Base-by-base conservation (phyloP, 345 rosid species). In the Dipteronia dyeriana region DNA sequence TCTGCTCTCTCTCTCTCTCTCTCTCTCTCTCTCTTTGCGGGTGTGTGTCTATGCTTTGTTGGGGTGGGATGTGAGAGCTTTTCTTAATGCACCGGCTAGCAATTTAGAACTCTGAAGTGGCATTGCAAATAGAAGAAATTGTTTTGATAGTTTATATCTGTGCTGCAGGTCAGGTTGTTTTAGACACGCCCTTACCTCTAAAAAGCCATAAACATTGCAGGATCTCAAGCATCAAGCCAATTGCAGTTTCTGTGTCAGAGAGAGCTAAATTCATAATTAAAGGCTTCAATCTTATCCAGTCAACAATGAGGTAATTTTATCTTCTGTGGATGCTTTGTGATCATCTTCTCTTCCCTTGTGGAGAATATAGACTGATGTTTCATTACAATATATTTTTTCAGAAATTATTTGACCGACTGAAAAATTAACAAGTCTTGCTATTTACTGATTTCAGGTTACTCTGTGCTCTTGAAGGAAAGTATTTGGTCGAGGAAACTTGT, bases 391-490 rank as follows among this genome's bases (percentile, higher is more conserved):
- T 70, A 16, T 64, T 41, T 34, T 65, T 41, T 39, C 20, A 14
- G 73, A 67, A 38, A 19, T n/a, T 43, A 41, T 67, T 62, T 53
- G 65, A 39, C 64, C 61, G 20, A 51, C 26, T 68, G 56, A 63
- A 70, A 22, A 70, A 54, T 51, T 64, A 63, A 34, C 66, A 63
- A 69, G 60, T 79, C 63, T 25, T 54, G 3, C 39, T 62, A 22
- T 60, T 56, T 62, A 62, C 57, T 81, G 54, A 66, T 68, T 75
- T 59, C 80, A 91, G 96, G 84, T 85, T 91, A 85, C 81, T 87
- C 31, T 90, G 93, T 70, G 87, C 89, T 1, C 62, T 90, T 2
- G 91, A 91, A 86, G 94, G 96, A 75, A 82, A 82, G 25, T 91
- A 86, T 84, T 78, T 91, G 71, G 79, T 79, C 34, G 88, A 88